Evolutionary conservation across 2,329 filamentous ascomycete genomes (phyloP).

Genomic region (Westerdykella ornata): DNA sequence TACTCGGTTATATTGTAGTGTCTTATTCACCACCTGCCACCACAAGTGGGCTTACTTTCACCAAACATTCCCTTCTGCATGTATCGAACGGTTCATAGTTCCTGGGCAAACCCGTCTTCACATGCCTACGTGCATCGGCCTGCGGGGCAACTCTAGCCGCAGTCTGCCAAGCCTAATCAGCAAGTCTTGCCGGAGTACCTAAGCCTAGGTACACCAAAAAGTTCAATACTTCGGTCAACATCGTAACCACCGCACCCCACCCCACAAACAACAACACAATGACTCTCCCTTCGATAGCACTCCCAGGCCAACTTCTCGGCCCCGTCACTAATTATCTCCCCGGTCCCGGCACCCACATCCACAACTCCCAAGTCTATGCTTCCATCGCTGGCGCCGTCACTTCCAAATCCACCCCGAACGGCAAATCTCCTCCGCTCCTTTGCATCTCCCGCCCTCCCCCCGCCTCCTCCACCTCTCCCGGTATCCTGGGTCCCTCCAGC

Average conservation of each 20-base stretch:
- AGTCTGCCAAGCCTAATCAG: conserved; percentile 9
- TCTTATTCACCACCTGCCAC: conserved; percentile 14
- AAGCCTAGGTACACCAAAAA: too few relatives aligned
- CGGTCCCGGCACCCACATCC: conserved; percentile 78
- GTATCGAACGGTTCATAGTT: too few relatives aligned
- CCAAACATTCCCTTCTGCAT: too few relatives aligned
- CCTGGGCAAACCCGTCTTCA: too few relatives aligned
- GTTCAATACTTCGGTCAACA: conserved; percentile 8
- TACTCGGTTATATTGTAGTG: conserved; percentile 19
- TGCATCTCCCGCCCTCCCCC: conserved; percentile 44
- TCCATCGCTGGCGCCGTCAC: conserved; percentile 70
- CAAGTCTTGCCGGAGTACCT: conserved; percentile 15
- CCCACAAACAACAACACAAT: conserved; percentile 14
- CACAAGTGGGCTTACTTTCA: too few relatives aligned
- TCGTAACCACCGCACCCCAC: neutral
- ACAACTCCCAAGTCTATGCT: conserved; percentile 67
- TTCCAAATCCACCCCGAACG: conserved; percentile 13
- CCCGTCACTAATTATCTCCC: conserved; percentile 59
- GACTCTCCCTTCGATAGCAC: conserved; percentile 48
- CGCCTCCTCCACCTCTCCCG: conserved; percentile 9
- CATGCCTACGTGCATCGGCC: conserved; percentile 3
- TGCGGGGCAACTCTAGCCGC: conserved; percentile 15
- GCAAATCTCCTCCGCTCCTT: conserved; percentile 48
- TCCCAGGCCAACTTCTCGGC: conserved; percentile 79
- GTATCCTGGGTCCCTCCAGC: conserved; percentile 17